Evolutionary conservation across 805 yeast genomes (phyloP).

Genomic region (Zygosaccharomyces bisporus): DNA sequence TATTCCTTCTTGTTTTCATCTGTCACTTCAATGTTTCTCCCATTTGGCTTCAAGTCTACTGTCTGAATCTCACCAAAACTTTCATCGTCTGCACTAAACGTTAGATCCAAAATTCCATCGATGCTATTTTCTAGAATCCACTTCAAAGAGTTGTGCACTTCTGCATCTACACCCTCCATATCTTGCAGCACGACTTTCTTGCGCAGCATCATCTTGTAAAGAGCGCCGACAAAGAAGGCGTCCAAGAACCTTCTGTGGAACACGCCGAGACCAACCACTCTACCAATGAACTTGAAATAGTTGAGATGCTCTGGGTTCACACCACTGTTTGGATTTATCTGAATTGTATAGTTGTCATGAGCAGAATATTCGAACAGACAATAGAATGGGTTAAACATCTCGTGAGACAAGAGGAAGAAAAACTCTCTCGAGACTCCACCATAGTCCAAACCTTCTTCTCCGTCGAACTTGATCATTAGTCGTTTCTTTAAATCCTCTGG

Average conservation of each 20-base stretch:
- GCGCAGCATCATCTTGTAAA: conserved; percentile 94
- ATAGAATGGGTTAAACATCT: conserved; percentile 97
- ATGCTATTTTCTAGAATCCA: conserved; percentile 97
- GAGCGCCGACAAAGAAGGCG: conserved; percentile 97
- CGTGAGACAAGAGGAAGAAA: conserved; percentile 93
- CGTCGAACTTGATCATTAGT: conserved; percentile 96
- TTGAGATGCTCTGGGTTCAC: conserved; percentile 97
- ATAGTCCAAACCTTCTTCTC: conserved; percentile 98
- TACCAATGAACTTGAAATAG: conserved; percentile 96
- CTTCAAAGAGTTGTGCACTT: conserved; percentile 86
- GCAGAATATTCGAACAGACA: conserved; percentile 97
- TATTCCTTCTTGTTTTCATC: conserved; percentile 94
- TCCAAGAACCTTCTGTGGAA: conserved; percentile 97
- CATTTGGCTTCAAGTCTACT: conserved; percentile 85
- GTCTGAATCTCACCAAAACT: conserved; percentile 90
- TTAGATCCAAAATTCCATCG: conserved; percentile 77
- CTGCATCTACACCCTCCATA: conserved; percentile 98
- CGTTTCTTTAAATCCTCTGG: conserved; percentile 98
- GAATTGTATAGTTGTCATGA: conserved; percentile 95
- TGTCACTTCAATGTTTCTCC: conserved; percentile 84
- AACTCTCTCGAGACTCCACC: conserved; percentile 99
- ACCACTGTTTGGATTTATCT: conserved; percentile 95
- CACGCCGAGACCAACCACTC: conserved; percentile 96
- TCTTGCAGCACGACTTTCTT: conserved; percentile 94
- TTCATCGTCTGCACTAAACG: conserved; percentile 88